These are phyloP conservation scores for Penicillium tannophilum DNA, from an alignment of 495 filamentous ascomycete genomes.

Conservation along the genomic window DNA sequence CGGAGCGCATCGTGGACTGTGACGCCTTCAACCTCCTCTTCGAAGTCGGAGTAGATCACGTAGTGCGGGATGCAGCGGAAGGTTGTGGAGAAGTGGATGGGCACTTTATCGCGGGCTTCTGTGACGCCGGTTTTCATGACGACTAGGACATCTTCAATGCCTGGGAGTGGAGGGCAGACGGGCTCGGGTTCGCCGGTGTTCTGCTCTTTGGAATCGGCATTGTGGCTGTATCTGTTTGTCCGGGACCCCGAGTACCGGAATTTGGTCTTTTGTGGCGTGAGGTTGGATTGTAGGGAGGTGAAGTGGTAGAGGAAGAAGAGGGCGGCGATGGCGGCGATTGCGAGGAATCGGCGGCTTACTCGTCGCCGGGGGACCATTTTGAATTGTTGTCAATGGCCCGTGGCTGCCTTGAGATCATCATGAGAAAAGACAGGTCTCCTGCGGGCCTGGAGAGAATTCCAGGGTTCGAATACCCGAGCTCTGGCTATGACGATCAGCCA, in stretches of 20 bases:
- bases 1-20: constrained; percentile 52
- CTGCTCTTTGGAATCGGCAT: neutral
- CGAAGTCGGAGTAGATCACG: constrained; percentile 58
- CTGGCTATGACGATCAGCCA: constrained; percentile 13
- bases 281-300: constrained; percentile 26
- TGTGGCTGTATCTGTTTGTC: neutral
- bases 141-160: constrained; percentile 47
- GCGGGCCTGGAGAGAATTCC: constrained; percentile 1
- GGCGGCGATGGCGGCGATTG: constrained; percentile 28
- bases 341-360: constrained; percentile 33
- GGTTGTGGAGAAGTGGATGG: constrained; percentile 53
- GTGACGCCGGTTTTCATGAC: constrained; percentile 53
- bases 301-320: constrained; percentile 40
- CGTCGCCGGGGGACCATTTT: constrained; percentile 34
- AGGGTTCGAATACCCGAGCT: constrained; percentile 7
- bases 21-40: constrained; percentile 49
- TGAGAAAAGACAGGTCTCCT: constrained; percentile 13
- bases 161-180: constrained; percentile 42
- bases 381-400: constrained; percentile 17
- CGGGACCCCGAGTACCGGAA: too few species aligned
- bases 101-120: constrained; percentile 45
- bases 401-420: constrained; percentile 16
- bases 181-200: constrained; percentile 18
- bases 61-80: constrained; percentile 56
- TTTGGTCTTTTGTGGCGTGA: constrained; percentile 8